phyloP scores from a whole-genome alignment of 2,329 filamentous ascomycete genomes.

The Phyllosticta capitalensis region DNA sequence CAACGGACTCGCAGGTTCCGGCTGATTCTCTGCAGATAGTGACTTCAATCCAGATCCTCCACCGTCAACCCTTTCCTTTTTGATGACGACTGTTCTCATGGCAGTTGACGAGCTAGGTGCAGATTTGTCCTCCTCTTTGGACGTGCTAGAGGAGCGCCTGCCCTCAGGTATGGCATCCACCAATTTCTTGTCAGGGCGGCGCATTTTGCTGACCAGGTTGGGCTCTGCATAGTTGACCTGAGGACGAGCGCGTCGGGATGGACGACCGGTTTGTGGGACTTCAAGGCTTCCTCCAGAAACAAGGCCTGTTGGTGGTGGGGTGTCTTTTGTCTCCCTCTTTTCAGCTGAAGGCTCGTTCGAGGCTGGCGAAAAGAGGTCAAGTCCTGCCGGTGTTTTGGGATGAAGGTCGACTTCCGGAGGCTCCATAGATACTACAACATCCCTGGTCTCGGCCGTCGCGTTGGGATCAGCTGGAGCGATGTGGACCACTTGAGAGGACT shows the following conservation, averaged over 20 bases:
- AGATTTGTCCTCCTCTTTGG: conserved; percentile 15
- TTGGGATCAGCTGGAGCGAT: conserved; percentile 1
- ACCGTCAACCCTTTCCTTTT: conserved; percentile 19
- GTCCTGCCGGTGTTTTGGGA: conserved; percentile 29
- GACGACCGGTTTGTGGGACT: conserved; percentile 17
- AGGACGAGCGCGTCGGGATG: conserved; percentile 36
- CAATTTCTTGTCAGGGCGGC: conserved; percentile 37
- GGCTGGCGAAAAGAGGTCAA: conserved; percentile 34
- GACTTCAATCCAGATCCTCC: conserved; percentile 20
- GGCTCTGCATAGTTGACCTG: conserved; percentile 43
- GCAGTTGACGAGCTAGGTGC: not conserved
- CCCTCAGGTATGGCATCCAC: conserved; percentile 32
- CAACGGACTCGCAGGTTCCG: conserved; percentile 24
- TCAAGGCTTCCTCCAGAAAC: not conserved
- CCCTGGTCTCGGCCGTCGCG: not conserved
- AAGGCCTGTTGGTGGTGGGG: not conserved
- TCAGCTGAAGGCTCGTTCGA: conserved; percentile 30
- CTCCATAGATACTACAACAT: not conserved
- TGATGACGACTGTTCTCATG: conserved; percentile 15
- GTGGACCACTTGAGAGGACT: conserved; percentile 1
- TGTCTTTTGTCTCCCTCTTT: not conserved
- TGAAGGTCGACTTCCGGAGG: conserved; percentile 18
- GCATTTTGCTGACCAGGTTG: conserved; percentile 40
- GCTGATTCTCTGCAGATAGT: conserved; percentile 13
- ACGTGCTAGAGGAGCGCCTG: conserved; percentile 13